Conservation (phyloP, 176 grass and related monocot genomes). For the Carex cristatella region DNA sequence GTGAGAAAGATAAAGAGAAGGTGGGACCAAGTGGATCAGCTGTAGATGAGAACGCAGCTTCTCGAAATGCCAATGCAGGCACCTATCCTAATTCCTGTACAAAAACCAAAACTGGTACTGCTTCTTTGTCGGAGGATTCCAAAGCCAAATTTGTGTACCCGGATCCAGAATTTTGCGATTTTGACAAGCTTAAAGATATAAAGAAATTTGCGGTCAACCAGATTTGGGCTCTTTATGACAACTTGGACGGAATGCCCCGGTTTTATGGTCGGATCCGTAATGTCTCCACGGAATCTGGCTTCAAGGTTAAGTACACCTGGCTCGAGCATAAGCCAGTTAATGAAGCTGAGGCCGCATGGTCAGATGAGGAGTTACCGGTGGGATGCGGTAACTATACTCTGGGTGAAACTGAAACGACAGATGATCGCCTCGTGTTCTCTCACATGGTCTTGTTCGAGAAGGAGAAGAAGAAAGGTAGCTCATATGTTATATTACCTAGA, state of each 20-base stretch:
- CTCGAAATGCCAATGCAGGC: slow-evolving; percentile 21
- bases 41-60: slow-evolving; percentile 22
- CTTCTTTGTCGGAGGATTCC: neutral
- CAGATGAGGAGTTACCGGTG: slow-evolving; percentile 58
- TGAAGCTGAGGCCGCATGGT: slow-evolving; percentile 49
- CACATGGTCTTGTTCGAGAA: slow-evolving; percentile 56
- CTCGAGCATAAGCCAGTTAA: slow-evolving; percentile 36
- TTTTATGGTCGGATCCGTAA: slow-evolving; percentile 74
- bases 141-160: slow-evolving; percentile 35
- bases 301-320: slow-evolving; percentile 67
- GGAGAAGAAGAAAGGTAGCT: slow-evolving; percentile 46
- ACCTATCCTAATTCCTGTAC: slow-evolving; percentile 17
- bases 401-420: slow-evolving; percentile 29
- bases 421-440: slow-evolving; percentile 76
- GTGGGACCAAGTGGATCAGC: slow-evolving; percentile 17
- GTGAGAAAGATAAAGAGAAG: slow-evolving; percentile 26
- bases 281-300: slow-evolving; percentile 32
- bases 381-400: slow-evolving; percentile 70
- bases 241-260: slow-evolving; percentile 81
- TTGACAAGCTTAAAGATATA: slow-evolving; percentile 60
- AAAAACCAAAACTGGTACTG: neutral
- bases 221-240: slow-evolving; percentile 90
- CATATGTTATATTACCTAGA: slow-evolving; percentile 57
- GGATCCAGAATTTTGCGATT: slow-evolving; percentile 81
- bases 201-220: slow-evolving; percentile 56